phyloP scores from a whole-genome alignment of 306 rosid genomes.

The Pterocarpus santalinus region DNA sequence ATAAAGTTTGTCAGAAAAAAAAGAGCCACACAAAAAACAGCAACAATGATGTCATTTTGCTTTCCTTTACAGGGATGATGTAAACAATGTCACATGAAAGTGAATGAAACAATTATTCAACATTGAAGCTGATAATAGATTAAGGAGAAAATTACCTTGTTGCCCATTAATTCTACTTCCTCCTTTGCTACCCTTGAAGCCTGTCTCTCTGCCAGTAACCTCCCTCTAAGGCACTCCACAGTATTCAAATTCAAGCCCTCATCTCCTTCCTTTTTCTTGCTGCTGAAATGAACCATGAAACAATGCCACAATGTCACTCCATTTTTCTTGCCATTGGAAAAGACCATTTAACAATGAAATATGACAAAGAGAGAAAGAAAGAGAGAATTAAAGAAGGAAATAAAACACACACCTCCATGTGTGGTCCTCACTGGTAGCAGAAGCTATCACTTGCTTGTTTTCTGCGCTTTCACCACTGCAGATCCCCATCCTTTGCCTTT shows the following conservation, averaged over 20 bases:
- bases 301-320: slow-evolving; percentile 52
- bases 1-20: slow-evolving; percentile 42
- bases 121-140: background rate
- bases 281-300: slow-evolving; percentile 52
- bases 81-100: slow-evolving; percentile 35
- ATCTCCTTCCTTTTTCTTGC: slow-evolving; percentile 61
- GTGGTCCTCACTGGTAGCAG: slow-evolving; percentile 46
- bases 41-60: slow-evolving; percentile 41
- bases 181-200: slow-evolving; percentile 83
- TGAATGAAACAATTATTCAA: slow-evolving; percentile 30
- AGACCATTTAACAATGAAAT: slow-evolving; percentile 38
- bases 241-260: slow-evolving; percentile 68
- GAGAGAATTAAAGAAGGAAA: background rate
- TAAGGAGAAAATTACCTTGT: slow-evolving; percentile 54
- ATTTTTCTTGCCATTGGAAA: slow-evolving; percentile 2
- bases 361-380: slow-evolving; percentile 38
- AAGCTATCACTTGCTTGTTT: slow-evolving; percentile 45
- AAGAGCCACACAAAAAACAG: slow-evolving; percentile 25
- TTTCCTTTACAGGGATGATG: slow-evolving; percentile 21
- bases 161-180: slow-evolving; percentile 63
- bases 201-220: slow-evolving; percentile 88
- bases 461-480: slow-evolving; percentile 42
- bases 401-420: slow-evolving; percentile 62
- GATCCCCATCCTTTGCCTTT: slow-evolving; percentile 40
- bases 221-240: slow-evolving; percentile 82